Conservation (phyloP, 139 green algal genomes). For the Chlamydomonas sp. region DNA sequence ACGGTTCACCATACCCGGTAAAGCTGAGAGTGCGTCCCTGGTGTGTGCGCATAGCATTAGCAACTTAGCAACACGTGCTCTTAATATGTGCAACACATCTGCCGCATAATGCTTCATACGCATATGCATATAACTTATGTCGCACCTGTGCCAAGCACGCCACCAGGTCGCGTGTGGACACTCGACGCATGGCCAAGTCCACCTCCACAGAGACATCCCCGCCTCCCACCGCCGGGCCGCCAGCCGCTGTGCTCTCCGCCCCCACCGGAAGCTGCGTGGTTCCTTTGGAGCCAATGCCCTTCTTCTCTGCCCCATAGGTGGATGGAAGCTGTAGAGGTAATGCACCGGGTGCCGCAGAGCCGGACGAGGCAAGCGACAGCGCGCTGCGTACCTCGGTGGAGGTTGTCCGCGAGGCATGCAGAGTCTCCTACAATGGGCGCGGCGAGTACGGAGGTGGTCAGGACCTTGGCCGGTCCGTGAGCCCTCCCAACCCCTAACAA, state of each 20-base stretch:
- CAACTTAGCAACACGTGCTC: too few relatives aligned
- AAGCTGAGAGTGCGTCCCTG: too few relatives aligned
- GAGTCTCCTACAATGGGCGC: neutral
- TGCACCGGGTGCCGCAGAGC: too few relatives aligned
- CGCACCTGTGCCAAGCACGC: constrained; percentile 40
- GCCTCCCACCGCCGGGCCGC: neutral
- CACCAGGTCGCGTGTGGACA: constrained; percentile 34
- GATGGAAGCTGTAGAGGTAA: too few relatives aligned
- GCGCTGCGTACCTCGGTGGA: constrained; percentile 14
- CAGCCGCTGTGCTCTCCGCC: neutral
- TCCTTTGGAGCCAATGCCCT: too few relatives aligned
- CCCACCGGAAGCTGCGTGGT: neutral
- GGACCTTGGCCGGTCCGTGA: neutral
- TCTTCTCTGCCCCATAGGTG: too few relatives aligned
- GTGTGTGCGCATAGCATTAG: too few relatives aligned
- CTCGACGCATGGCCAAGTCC: constrained; percentile 2
- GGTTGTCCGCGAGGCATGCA: neutral
- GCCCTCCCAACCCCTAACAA: too few relatives aligned
- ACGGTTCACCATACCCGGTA: too few relatives aligned
- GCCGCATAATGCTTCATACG: too few relatives aligned
- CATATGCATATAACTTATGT: too few relatives aligned
- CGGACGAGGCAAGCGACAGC: neutral
- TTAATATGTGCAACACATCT: too few relatives aligned
- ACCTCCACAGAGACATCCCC: constrained; percentile 1
- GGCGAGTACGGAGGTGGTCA: neutral